Base-by-base conservation (phyloP, 495 filamentous ascomycete genomes). In the Letharia lupina region DNA sequence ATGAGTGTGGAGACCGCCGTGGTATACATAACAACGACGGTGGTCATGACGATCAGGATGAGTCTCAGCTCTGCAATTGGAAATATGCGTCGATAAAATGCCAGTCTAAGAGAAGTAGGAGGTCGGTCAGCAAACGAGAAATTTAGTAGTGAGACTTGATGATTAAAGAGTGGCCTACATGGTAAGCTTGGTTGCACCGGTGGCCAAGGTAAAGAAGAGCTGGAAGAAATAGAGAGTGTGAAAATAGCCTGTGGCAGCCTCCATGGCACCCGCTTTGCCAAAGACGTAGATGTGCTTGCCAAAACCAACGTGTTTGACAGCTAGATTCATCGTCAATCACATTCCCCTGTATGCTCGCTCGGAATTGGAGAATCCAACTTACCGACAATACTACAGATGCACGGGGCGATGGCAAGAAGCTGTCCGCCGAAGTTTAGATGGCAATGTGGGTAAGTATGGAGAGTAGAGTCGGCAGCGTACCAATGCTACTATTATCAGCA, bases 21-120 rank as follows among this genome's bases (percentile, higher is more conserved):
- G 13, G 42, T 40, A 31, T 45, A 68, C 23, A 37, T 41, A n/a
- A 63, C 5, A 9, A 65, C 61, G 4, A 70, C 6, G 8, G 66
- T 45, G 23, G 62, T 64, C 13, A 64, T 61, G 13, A 63, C 54
- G 8, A 63, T 12, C 1, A 70, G 60, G 11, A 70, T 37, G 28
- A 61, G 39, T 37, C 40, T 28, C 15, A 70, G 44, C 41, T 62
- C 62, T 7, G 40, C 59, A 35, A 70, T 42, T 11, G 62, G 58
- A 40, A 70, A 70, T 40, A 70, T 70, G 8, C 69, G 44, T 10
- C 60, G 65, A 18, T 70, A 70, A 40, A 70, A 70, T 1, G 66
- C 62, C 2, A 70, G 58, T 33, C 66, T 68, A 31, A 35, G 35
- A 2, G 42, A 9, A 9, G 37, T 10, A 37, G 44, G 13, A 20